Base-by-base conservation (phyloP, 2,329 filamentous ascomycete genomes). In the Hymenoscyphus repandus region DNA sequence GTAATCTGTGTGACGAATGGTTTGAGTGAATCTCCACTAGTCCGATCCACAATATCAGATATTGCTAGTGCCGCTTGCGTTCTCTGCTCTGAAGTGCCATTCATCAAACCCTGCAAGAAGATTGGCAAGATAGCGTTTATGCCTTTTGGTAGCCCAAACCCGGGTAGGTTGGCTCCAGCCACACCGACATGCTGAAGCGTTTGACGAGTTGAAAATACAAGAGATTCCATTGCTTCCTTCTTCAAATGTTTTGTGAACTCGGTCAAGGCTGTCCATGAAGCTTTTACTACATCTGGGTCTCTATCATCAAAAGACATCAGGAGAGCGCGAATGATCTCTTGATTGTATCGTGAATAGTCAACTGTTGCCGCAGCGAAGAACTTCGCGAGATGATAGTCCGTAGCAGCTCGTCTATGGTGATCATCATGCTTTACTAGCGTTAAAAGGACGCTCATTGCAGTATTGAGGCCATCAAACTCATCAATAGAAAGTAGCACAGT, bases 1-100 rank as follows among this genome's bases (percentile, higher is more conserved):
- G 95, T 97, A 61, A 99, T 96, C 65, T 96, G 91, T 30, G 92
- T 96, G 53, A 99, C 93, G 64, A 95, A 97, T 6, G 91, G 90
- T 70, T 93, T 95, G 56, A 99, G 75, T 17, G 91, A 85, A 52
- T 90, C 85, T 59, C 90, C 82, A 68, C 85, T 92, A 22, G 93
- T 95, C 51, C 93, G 84, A 71, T 97, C 93, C 58, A 97, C 86
- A 59, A 99, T 88, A 66, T 99, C 95, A 2, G 91, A 95, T 60
- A 99, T 95, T 50, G 89, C 93, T 56, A 97, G 77, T 41, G 95
- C 93, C 51, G 93, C 84, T 67, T 95, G 88, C 22, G 90, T 93
- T 67, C 91, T 82, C 72, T 99, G 93, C 5, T 99, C 93, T 13
- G 88, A 76, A 34, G 87, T 91, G 51, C 93, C 95, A 64, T 99